Conservation (phyloP, 805 yeast species). For the Suhomyces xylopsoci region DNA sequence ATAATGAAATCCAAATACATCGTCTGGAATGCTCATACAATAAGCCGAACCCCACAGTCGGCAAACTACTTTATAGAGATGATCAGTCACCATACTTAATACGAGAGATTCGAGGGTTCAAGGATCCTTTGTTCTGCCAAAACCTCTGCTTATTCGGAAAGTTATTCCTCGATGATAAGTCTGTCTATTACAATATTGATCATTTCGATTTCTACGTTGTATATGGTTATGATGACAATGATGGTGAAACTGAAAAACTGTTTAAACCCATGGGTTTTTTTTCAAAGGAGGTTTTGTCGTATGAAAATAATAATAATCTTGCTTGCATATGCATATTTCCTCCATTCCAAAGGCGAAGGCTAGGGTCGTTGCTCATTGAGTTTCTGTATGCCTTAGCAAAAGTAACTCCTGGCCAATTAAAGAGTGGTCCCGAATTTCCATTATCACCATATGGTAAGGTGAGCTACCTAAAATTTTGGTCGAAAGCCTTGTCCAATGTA, state of each 20-base stretch:
- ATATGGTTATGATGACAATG: slow-evolving; percentile 45
- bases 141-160: slow-evolving; percentile 81
- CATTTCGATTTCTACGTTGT: slow-evolving; percentile 76
- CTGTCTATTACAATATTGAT: slow-evolving; percentile 77
- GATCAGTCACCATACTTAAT: slow-evolving; percentile 47
- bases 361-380: slow-evolving; percentile 79
- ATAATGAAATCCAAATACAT: slow-evolving; percentile 50
- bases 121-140: slow-evolving; percentile 70
- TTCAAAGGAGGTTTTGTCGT: slow-evolving; percentile 78
- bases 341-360: slow-evolving; percentile 75
- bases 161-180: slow-evolving; percentile 84
- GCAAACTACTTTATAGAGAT: slow-evolving; percentile 67
- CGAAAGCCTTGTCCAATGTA: slow-evolving; percentile 34
- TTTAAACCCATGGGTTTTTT: slow-evolving; percentile 82
- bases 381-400: slow-evolving; percentile 75
- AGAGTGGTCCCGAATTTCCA: slow-evolving; percentile 92
- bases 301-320: slow-evolving; percentile 72
- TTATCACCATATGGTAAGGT: slow-evolving; percentile 76
- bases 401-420: slow-evolving; percentile 48
- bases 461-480: slow-evolving; percentile 78
- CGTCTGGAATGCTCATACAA: slow-evolving; percentile 37
- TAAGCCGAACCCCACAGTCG: slow-evolving; percentile 45
- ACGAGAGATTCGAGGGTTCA: slow-evolving; percentile 63
- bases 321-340: slow-evolving; percentile 93
- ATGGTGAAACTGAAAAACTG: not conserved